Base-by-base conservation (phyloP, 1,139 yeast species). In the Meyerozyma athensensis region DNA sequence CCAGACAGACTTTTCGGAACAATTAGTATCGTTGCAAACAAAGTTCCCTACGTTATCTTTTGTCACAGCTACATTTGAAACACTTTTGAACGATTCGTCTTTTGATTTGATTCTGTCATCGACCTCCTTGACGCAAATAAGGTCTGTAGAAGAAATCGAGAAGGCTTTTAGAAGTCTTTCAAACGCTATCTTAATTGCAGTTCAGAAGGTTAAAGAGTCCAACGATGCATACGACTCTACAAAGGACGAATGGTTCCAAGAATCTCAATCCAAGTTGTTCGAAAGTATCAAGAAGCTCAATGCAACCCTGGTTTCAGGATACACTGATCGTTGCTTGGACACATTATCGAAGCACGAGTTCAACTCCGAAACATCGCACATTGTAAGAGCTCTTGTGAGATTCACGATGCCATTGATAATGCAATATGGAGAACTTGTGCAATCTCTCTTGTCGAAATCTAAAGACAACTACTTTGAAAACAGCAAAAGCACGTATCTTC, bases 131-230 rank as follows among this genome's bases (percentile, higher is more conserved):
- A 36, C 41, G 2, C 42, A 43, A 3, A 17, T 48, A 7, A 44
- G 43, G 5, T 43, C 60, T 0, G 47, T 74, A 4, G 67, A 64
- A 33, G 67, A 59, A 7, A 52, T 79, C 34, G 87, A 82, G 47
- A 37, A 42, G 6, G 49, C 60, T 2, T 66, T 79, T 43, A 67
- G 83, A 42, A 68, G 69, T 13, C 53, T 85, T 5, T 68, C 81
- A n/a, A 75, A 76, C 21, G 71, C 83, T 3, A 71, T 86, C 21
- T 61, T 89, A 40, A 68, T 89, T 31, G 71, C 83, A 1, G 74
- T 84, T 45, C 97, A 89, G 59, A 74, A 76, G 43, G 54, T 61
- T 2, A 53, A 77, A 10, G 61, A 63, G 23, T 56, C 64, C 33
- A 64, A 55, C 34, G 48, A 28, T 28, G 14, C 32, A 2, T 16